Base-by-base conservation (phyloP, 2,329 filamentous ascomycete species). In the Paradendryphiella salina region DNA sequence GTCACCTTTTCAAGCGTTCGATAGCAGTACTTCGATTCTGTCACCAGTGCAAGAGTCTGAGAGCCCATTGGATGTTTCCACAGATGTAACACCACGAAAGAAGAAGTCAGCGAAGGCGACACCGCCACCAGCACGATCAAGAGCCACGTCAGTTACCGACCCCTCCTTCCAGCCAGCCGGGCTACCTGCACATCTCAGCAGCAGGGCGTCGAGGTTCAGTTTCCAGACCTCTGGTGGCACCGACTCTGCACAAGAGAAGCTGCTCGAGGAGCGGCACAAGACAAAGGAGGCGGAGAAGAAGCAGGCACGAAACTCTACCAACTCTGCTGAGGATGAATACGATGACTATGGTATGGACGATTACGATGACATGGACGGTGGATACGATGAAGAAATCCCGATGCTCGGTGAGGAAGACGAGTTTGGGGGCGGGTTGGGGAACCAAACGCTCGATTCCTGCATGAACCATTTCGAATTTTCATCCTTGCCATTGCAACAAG, bases 171-270 rank as follows among this genome's bases (percentile, higher is more conserved):
- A 66, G 23, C 66, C 71, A 14, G 69, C 69, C 15, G 71, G 72
- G 10, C 51, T 75, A 9, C 76, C 76, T 4, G 71, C 75, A 37
- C 77, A 79, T 56, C 67, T 77, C 37, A 73, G 71, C 3, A 91
- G 88, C 67, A 89, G 86, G 9, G 89, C 88, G 0, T 90, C 87
- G 0, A 79, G 89, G 11, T 92, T 93, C 66, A 92, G 88, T 63
- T 93, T 93, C 64, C 88, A 92, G 64, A 89, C 91, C 79, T 82
- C 85, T 13, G 86, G 86, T 20, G 86, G 85, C 4, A 83, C 83
- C 5, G 87, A 87, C 11, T 84, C 82, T 4, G 76, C 77, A 0
- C 82, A 87, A 63, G 84, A 87, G 70, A 87, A 85, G 69, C 69
- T 87, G 31, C 75, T 91, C 33, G 89, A 90, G 69, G 89, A 90